Evolutionary conservation across 1,284 basidiomycete genomes (phyloP).

Genomic region (Puccinia sorghi): DNA sequence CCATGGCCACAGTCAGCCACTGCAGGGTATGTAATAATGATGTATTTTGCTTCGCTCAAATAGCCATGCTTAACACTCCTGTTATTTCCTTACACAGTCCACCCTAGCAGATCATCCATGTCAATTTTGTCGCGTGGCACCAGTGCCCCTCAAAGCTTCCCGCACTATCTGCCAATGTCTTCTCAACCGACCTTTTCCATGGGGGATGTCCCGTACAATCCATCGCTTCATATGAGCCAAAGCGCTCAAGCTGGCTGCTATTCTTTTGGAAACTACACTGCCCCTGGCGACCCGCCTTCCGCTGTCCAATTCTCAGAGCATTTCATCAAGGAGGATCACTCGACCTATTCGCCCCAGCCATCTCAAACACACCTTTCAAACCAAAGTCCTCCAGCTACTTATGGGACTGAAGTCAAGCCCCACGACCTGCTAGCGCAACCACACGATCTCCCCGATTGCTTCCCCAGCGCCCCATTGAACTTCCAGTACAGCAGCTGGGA

Average conservation of each 20-base stretch:
- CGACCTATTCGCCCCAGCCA: background rate
- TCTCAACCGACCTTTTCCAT: background rate
- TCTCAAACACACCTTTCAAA: background rate
- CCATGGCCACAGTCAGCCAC: conserved; percentile 1
- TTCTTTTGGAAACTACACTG: conserved; percentile 16
- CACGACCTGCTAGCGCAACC: background rate
- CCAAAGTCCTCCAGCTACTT: background rate
- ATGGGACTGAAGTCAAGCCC: background rate
- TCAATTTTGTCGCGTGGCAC: conserved; percentile 2
- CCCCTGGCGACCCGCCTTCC: background rate
- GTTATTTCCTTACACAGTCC: background rate
- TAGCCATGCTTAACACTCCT: background rate
- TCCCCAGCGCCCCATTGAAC: conserved; percentile 2
- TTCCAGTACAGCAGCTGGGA: conserved; percentile 26
- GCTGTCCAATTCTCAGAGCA: background rate
- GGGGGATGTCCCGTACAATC: background rate
- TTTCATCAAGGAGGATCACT: background rate
- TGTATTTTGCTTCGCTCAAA: background rate
- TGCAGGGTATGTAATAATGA: conserved; percentile 13
- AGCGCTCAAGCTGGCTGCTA: background rate
- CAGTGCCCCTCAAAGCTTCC: conserved; percentile 5
- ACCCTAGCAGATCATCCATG: background rate
- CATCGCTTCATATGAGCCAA: conserved; percentile 12
- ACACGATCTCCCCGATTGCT: conserved; percentile 1
- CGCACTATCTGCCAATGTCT: conserved; percentile 2